Evolutionary conservation across 2,329 filamentous ascomycete species (phyloP).

Genomic region (Trichoderma lentiforme): DNA sequence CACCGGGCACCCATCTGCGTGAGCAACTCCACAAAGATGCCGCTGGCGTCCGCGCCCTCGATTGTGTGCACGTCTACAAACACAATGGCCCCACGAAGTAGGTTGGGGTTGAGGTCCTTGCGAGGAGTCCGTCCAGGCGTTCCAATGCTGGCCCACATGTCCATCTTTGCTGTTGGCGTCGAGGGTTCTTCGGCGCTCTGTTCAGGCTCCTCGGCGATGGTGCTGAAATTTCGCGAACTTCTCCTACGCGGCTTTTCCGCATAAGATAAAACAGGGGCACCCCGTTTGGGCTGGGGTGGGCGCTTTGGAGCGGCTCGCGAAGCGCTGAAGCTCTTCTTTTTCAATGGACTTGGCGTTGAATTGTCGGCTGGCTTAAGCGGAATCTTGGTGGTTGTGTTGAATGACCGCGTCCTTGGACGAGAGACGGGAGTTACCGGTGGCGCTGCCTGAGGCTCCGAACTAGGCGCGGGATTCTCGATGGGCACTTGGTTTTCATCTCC

Average conservation of each 20-base stretch:
- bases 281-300: constrained; percentile 43
- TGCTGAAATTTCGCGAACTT: constrained; percentile 18
- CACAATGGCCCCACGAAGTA: constrained; percentile 70
- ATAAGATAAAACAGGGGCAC: constrained; percentile 52
- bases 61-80: constrained; percentile 82
- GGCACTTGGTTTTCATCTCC: constrained; percentile 63
- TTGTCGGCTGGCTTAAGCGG: constrained; percentile 68
- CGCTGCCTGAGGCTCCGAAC: constrained; percentile 18
- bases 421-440: constrained; percentile 56
- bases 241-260: constrained; percentile 42
- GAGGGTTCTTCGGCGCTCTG: constrained; percentile 26
- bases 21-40: constrained; percentile 77
- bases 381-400: constrained; percentile 74
- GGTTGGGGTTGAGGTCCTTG: constrained; percentile 47
- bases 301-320: constrained; percentile 46
- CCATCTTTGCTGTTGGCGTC: constrained; percentile 45
- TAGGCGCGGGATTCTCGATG: constrained; percentile 47
- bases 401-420: constrained; percentile 46
- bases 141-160: constrained; percentile 52
- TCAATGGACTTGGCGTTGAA: constrained; percentile 46
- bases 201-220: constrained; percentile 22
- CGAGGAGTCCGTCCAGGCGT: constrained; percentile 57
- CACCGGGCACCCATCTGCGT: constrained; percentile 78
- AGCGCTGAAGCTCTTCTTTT: constrained; percentile 50
- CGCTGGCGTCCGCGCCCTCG: constrained; percentile 75